These are phyloP conservation scores for Arxiozyma heterogenica DNA, from an alignment of 1,139 yeast genomes.

Conservation along the genomic window DNA sequence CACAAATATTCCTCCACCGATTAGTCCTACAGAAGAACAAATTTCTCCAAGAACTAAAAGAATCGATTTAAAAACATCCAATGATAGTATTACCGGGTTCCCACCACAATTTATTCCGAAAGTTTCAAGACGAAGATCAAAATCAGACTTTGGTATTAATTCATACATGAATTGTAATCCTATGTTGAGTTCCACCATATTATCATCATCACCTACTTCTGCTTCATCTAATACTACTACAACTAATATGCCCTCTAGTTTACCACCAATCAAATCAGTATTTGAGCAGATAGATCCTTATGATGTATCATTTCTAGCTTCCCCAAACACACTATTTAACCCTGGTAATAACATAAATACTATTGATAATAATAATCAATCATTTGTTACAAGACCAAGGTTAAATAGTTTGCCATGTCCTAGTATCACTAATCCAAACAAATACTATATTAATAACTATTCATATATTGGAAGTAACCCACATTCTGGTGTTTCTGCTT, in stretches of 20 bases:
- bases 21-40: constrained; percentile 1
- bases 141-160: constrained; percentile 1
- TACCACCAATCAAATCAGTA: constrained; percentile 8
- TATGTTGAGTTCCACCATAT: not conserved
- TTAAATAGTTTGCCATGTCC: constrained; percentile 2
- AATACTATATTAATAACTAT: not conserved
- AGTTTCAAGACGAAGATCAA: not conserved
- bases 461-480: not conserved
- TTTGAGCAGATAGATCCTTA: constrained; percentile 2
- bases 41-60: constrained; percentile 4
- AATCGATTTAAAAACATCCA: not conserved
- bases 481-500: constrained; percentile 17
- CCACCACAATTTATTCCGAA: not conserved
- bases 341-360: not conserved
- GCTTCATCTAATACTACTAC: not conserved
- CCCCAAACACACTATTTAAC: not conserved
- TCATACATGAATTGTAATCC: not conserved
- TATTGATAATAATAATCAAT: not conserved
- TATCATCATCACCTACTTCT: not conserved
- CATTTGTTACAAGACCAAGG: constrained; percentile 1
- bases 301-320: not conserved
- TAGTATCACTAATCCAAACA: not conserved
- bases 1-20: not conserved
- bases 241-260: not conserved
- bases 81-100: not conserved